These are phyloP conservation scores for Rhizomucor miehei DNA, from an alignment of 371 early-diverging fungal species.

Conservation along the genomic window DNA sequence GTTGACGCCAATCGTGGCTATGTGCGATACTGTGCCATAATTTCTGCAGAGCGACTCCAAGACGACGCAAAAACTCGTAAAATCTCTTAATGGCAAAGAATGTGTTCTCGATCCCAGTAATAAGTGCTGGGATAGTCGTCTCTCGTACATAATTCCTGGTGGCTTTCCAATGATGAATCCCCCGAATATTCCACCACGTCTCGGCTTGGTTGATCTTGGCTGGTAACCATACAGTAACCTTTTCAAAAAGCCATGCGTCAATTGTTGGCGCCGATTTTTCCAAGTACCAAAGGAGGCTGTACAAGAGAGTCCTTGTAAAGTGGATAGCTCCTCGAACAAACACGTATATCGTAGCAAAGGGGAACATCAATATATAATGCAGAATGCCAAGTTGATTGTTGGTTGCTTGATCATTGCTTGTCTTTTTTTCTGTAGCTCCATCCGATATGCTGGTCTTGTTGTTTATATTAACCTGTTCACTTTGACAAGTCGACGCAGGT, in stretches of 20 bases:
- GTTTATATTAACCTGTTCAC: too few species aligned
- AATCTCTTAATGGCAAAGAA: neutral
- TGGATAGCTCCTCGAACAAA: slow-evolving; percentile 17
- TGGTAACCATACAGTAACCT: slow-evolving; percentile 27
- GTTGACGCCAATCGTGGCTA: slow-evolving; percentile 28
- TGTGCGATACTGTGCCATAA: slow-evolving; percentile 21
- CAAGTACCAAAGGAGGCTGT: slow-evolving; percentile 17
- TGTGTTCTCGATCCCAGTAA: slow-evolving; percentile 1
- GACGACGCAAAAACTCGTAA: too few species aligned
- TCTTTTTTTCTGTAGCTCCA: too few species aligned
- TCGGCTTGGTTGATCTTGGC: slow-evolving; percentile 5
- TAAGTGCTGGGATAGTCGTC: slow-evolving; percentile 2
- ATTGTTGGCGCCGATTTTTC: slow-evolving; percentile 26
- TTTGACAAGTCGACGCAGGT: too few species aligned
- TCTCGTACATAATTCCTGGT: slow-evolving; percentile 3
- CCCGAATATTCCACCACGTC: slow-evolving; percentile 25
- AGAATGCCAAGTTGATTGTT: neutral
- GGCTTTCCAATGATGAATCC: slow-evolving; percentile 6
- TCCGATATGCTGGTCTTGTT: too few species aligned
- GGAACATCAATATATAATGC: slow-evolving; percentile 29
- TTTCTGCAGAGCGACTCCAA: neutral
- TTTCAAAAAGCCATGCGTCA: slow-evolving; percentile 40
- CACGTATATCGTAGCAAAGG: slow-evolving; percentile 31
- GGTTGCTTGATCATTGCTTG: too few species aligned
- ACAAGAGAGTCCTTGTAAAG: slow-evolving; percentile 15